phyloP scores from a whole-genome alignment of 768 basidiomycete species.

The Termitomyces sp. region DNA sequence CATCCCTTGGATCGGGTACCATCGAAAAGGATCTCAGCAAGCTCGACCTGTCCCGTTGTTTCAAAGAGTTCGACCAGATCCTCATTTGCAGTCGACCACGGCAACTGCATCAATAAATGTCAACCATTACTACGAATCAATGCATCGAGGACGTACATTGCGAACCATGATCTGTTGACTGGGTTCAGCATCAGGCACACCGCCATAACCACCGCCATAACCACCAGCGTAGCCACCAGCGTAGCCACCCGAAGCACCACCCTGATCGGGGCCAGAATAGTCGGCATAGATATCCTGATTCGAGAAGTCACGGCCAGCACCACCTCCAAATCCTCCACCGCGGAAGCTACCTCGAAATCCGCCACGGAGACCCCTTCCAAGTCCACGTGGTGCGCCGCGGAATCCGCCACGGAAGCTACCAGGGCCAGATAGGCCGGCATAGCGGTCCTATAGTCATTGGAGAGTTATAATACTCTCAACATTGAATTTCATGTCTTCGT shows the following conservation, averaged over 20 bases:
- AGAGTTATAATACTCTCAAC: neutral
- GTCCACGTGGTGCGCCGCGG: conserved; percentile 30
- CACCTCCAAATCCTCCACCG: conserved; percentile 45
- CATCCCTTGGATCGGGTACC: conserved; percentile 90
- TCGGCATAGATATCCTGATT: conserved; percentile 90
- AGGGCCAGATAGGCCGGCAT: conserved; percentile 76
- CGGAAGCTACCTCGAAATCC: conserved; percentile 52
- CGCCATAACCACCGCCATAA: conserved; percentile 28
- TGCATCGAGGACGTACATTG: conserved; percentile 68
- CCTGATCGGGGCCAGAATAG: conserved; percentile 84
- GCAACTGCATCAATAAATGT: conserved; percentile 51
- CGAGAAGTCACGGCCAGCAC: conserved; percentile 72
- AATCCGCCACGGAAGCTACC: conserved; percentile 54
- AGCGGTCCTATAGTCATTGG: conserved; percentile 64
- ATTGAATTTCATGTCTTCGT: conserved; percentile 13
- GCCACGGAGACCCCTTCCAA: conserved; percentile 36
- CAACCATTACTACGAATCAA: neutral
- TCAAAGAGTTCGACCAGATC: conserved; percentile 97
- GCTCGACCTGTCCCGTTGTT: conserved; percentile 92
- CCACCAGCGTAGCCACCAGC: conserved; percentile 26
- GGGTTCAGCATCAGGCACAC: conserved; percentile 61
- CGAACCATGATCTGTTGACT: conserved; percentile 98
- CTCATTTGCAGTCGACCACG: conserved; percentile 99
- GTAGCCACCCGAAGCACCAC: conserved; percentile 36
- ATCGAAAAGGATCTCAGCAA: conserved; percentile 93